Percentiles rank a stretch among this genome's conserved stretches.
phyloP scores from a whole-genome alignment of 1,139 yeast genomes.

The Suhomyces coccinellae region DNA sequence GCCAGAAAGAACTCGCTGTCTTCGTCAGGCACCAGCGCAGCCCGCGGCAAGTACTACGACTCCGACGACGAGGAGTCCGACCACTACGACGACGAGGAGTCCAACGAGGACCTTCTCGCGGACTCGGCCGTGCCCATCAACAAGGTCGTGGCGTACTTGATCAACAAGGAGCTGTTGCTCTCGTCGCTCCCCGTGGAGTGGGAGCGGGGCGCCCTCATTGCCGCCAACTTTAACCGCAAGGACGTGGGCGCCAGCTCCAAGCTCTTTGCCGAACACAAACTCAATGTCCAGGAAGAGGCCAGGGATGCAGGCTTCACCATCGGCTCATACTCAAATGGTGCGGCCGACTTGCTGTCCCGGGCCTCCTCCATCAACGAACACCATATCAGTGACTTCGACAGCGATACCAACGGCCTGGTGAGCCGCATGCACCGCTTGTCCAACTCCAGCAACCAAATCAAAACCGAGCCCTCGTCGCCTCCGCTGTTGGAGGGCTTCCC shows the following conservation, averaged over 20 bases:
- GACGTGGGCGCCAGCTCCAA: constrained; percentile 28
- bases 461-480: constrained; percentile 10
- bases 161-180: constrained; percentile 38
- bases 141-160: constrained; percentile 46
- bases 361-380: constrained; percentile 15
- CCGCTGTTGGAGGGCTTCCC: constrained; percentile 17
- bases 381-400: constrained; percentile 24
- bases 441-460: constrained; percentile 5
- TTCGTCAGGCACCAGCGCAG: neutral
- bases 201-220: constrained; percentile 46
- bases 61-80: constrained; percentile 11
- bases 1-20: neutral
- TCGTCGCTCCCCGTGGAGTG: constrained; percentile 44
- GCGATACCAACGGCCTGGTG: constrained; percentile 16
- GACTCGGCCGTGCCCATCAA: constrained; percentile 46
- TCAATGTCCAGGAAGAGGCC: constrained; percentile 9
- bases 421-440: constrained; percentile 3
- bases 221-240: constrained; percentile 31
- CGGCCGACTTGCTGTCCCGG: constrained; percentile 4
- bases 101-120: constrained; percentile 1
- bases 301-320: constrained; percentile 17
- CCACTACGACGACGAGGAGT: constrained; percentile 6
- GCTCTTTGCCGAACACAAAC: constrained; percentile 37
- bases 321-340: constrained; percentile 18
- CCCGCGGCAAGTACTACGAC: constrained; percentile 8